phyloP scores from a whole-genome alignment of 139 green algal genomes.

The Deuterostichococcus epilithicus region DNA sequence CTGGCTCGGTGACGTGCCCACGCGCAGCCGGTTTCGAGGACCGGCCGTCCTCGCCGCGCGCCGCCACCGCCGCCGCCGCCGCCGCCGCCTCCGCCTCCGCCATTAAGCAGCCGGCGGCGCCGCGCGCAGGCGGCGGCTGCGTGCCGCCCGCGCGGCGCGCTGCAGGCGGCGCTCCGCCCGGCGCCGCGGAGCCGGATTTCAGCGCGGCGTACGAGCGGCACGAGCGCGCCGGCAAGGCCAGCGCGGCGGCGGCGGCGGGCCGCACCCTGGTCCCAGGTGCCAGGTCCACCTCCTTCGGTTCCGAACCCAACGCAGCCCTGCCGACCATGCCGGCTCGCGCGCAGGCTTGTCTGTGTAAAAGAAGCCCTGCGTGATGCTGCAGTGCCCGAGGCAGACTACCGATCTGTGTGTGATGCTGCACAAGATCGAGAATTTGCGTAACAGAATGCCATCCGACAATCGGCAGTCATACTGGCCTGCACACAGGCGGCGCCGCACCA shows the following conservation, averaged over 20 bases:
- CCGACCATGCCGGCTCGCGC: too few species aligned
- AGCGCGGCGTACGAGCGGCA: background rate
- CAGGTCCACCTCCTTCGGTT: too few species aligned
- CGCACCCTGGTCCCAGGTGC: background rate
- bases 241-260: too few species aligned
- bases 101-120: constrained; percentile 14
- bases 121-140: background rate
- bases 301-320: too few species aligned
- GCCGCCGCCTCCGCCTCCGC: constrained; percentile 10
- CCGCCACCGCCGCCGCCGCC: constrained; percentile 12
- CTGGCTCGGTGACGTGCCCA: too few species aligned
- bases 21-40: constrained; percentile 48
- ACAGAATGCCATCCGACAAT: background rate
- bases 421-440: background rate
- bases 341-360: too few species aligned
- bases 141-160: background rate
- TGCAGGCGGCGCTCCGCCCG: too few species aligned
- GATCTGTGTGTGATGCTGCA: too few species aligned
- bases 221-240: background rate
- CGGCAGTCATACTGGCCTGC: background rate
- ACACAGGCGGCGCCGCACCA: background rate
- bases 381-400: too few species aligned
- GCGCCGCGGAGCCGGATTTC: background rate
- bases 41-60: constrained; percentile 54
- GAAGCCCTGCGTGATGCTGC: too few species aligned